Base-by-base conservation (phyloP, 106 monocot genomes). In the Vanilla planifolia region DNA sequence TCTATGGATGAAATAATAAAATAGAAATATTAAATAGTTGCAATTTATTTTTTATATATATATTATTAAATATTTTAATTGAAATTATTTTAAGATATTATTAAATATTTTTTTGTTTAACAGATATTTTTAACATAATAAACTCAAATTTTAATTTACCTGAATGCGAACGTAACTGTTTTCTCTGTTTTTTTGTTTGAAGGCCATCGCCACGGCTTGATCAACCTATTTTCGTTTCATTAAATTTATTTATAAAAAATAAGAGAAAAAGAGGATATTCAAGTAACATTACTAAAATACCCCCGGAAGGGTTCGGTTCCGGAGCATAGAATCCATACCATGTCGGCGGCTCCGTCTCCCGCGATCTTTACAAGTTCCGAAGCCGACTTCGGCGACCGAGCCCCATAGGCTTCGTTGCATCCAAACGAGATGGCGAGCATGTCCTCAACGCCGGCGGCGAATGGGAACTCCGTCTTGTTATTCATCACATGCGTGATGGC, bases 401-500 rank as follows among this genome's bases (percentile, higher is more conserved):
- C 39, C 17, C 3, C 51, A 5, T 29, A 19, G 35, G 10, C 62
- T n/a, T 8, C 25, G 52, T 55, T 72, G 1, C 82, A 77, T 2
- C 84, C 89, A 14, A 89, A 26, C 14, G 89, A 89, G 23, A 84
- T 21, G 29, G 84, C 83, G 6, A 89, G 62, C 1, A 89, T 57
- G 46, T 89, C 81, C 27, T 75, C 78, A 7, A 84, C 72, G 39
- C 72, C 66, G 46, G 56, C 24, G 9, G 67, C 85, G 17, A 76
- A 60, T 5, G 89, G 89, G 64, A 85, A 90, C 73, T 90, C 85
- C 24, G 41, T 45, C 76, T 56, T 69, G 81, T 90, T 90, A 56
- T 90, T 80, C 5, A 89, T 78, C 5, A 89, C 89, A 67, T 84
- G 84, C 3, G 89, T 78, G 59, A 89, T 70, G 14, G 81, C 89